These are phyloP conservation scores for Sinapis alba DNA, from an alignment of 441 rosid genomes.

Conservation along the genomic window DNA sequence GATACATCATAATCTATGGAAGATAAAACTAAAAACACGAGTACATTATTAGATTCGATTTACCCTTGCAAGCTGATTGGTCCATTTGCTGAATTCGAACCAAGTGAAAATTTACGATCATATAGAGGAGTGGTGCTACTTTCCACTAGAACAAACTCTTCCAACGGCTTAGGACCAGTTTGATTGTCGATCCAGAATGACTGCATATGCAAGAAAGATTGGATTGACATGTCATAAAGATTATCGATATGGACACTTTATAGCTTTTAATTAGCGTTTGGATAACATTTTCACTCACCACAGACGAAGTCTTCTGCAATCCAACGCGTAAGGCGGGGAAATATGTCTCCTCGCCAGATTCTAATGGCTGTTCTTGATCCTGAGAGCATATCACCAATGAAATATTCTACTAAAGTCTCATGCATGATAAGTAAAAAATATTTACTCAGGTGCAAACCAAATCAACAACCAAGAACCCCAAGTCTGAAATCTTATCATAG, in stretches of 20 bases:
- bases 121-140: conserved; percentile 72
- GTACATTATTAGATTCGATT: not conserved
- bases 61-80: conserved; percentile 75
- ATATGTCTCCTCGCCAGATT: conserved; percentile 87
- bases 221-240: conserved; percentile 16
- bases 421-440: not conserved
- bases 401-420: not conserved
- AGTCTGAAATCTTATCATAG: not conserved
- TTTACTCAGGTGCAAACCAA: not conserved
- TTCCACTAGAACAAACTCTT: conserved; percentile 51
- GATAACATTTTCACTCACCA: conserved; percentile 54
- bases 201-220: conserved; percentile 54
- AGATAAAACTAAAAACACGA: not conserved
- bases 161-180: conserved; percentile 47
- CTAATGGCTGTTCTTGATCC: conserved; percentile 60
- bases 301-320: conserved; percentile 62
- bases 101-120: conserved; percentile 85
- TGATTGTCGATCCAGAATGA: conserved; percentile 90
- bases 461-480: not conserved
- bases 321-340: conserved; percentile 82
- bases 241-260: conserved; percentile 13
- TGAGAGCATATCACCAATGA: conserved; percentile 39
- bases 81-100: conserved; percentile 77
- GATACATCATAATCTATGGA: not conserved
- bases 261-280: not conserved